Conservation (phyloP, 2,329 filamentous ascomycete species). For the Colletotrichum sp. region DNA sequence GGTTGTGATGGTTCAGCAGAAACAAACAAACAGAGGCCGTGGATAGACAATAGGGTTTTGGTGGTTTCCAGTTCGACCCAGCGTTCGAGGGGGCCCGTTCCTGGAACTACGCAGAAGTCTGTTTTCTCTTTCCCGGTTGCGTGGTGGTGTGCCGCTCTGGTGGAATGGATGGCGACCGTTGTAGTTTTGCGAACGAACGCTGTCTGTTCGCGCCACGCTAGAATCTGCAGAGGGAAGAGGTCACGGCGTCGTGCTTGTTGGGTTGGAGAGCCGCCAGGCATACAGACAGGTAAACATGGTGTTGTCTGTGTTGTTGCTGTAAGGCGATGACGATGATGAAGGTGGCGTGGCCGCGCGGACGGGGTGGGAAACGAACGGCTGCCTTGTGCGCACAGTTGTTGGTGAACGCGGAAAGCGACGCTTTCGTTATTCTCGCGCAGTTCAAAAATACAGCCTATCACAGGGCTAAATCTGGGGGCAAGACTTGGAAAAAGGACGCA, state of each 20-base stretch:
- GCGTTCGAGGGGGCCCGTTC: not conserved
- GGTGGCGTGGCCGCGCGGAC: not conserved
- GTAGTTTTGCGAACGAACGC: not conserved
- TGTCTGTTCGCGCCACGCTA: conserved; percentile 15
- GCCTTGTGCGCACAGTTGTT: not conserved
- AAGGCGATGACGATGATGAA: not conserved
- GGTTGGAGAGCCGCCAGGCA: not conserved
- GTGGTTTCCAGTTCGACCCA: not conserved
- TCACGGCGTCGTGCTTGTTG: not conserved
- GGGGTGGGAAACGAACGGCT: not conserved
- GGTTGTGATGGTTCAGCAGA: not conserved
- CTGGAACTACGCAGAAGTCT: not conserved
- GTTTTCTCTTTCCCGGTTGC: not conserved
- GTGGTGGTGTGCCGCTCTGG: not conserved
- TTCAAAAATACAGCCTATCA: not conserved
- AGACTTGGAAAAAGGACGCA: not conserved
- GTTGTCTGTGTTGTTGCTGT: not conserved
- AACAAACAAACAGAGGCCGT: not conserved
- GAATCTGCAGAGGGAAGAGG: not conserved
- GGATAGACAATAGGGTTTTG: not conserved
- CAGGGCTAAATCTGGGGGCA: not conserved
- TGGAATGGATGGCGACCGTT: not conserved
- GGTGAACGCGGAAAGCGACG: not conserved
- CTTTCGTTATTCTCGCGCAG: not conserved
- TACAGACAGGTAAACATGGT: not conserved